A percentile compares a stretch with the other conserved stretches of the same genome.
phyloP scores from a whole-genome alignment of 202 grass and related monocot species.

The Alloteropsis angusta region DNA sequence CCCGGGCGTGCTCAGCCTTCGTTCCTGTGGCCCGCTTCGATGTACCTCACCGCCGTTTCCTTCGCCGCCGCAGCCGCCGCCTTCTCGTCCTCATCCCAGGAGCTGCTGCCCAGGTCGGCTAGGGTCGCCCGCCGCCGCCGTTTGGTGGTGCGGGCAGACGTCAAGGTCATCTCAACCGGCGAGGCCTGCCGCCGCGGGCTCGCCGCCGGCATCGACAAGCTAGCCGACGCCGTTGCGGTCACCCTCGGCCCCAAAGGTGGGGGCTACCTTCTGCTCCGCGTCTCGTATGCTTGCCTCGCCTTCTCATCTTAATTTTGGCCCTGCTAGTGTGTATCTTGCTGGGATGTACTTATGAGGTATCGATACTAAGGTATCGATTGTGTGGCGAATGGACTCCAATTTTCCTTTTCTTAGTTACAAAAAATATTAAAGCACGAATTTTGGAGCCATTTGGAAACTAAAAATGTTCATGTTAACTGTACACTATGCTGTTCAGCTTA shows the following conservation, averaged over 20 bases:
- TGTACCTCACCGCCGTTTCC: constrained; percentile 14
- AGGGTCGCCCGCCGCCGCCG: constrained; percentile 12
- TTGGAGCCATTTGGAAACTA: neutral
- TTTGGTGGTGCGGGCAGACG: constrained; percentile 38
- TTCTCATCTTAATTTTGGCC: neutral
- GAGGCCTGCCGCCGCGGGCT: constrained; percentile 65
- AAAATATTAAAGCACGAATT: neutral
- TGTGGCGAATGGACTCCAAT: neutral
- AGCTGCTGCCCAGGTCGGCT: neutral
- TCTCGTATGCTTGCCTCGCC: neutral
- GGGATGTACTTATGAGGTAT: neutral
- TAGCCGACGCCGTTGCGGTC: constrained; percentile 70
- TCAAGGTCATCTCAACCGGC: constrained; percentile 64
- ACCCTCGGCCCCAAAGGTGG: constrained; percentile 90
- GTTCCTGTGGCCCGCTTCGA: neutral
- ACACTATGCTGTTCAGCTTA: neutral
- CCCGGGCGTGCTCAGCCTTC: neutral
- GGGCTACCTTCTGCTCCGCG: neutral
- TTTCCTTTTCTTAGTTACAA: neutral
- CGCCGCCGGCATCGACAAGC: constrained; percentile 75
- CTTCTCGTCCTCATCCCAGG: neutral
- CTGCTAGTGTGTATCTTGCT: neutral
- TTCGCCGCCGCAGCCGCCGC: neutral
- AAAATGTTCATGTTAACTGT: neutral
- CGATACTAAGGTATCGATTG: neutral